Evolutionary conservation across 208 protist species (phyloP).

Genomic region (Angomonas ambiguus): DNA sequence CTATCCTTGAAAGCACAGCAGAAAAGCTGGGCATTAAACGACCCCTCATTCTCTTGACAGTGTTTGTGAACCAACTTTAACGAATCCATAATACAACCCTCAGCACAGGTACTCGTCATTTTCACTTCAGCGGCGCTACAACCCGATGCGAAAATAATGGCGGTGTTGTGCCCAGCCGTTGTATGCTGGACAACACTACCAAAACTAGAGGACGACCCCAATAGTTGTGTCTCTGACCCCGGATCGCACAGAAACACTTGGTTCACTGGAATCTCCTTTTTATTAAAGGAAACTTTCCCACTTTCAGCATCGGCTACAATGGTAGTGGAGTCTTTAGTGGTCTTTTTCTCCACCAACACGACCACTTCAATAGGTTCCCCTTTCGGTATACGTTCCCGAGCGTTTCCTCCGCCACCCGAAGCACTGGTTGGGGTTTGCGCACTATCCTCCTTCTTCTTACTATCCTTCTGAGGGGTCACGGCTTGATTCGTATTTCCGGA

Average conservation of each 20-base stretch:
- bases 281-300: not conserved
- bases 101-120: conserved; percentile 16
- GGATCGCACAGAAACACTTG: not conserved
- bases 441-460: no score
- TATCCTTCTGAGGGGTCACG: no score
- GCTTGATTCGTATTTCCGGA: no score
- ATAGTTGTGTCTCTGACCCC: not conserved
- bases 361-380: not conserved
- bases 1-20: conserved; percentile 26
- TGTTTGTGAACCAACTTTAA: conserved; percentile 23
- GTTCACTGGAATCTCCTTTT: not conserved
- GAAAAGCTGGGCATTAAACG: conserved; percentile 38
- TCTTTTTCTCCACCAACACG: not conserved
- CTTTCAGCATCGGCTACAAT: no score
- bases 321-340: not conserved
- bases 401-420: no score
- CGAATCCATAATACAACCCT: conserved; percentile 22
- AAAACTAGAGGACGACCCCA: not conserved
- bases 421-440: no score
- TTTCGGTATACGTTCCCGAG: no score
- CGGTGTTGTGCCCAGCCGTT: conserved; percentile 42
- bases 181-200: conserved; percentile 22
- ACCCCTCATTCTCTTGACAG: conserved; percentile 23
- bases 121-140: conserved; percentile 7
- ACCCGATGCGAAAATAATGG: conserved; percentile 31